Percentiles rank a stretch among this genome's conserved stretches.
These are phyloP conservation scores for Linnemannia schmuckeri DNA, from an alignment of 192 early-diverging fungal species.

Conservation along the genomic window DNA sequence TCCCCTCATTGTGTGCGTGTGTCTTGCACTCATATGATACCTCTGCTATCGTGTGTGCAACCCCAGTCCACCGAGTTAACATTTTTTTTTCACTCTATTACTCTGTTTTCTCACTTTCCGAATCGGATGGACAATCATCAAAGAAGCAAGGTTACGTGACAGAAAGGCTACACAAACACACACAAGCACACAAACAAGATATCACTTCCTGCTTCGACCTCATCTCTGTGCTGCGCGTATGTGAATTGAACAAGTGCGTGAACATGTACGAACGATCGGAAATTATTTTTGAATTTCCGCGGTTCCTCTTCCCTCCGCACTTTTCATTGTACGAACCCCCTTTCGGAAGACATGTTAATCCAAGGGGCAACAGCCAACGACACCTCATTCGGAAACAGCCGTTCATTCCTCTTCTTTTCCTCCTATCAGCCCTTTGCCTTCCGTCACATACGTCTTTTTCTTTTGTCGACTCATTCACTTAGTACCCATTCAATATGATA, in stretches of 20 bases:
- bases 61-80: not conserved
- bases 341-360: slow-evolving; percentile 1
- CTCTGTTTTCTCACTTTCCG: slow-evolving; percentile 9
- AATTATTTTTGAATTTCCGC: slow-evolving; percentile 11
- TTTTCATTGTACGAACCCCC: not conserved
- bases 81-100: not conserved
- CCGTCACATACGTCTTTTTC: not conserved
- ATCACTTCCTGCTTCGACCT: not conserved
- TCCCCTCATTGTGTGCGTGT: not conserved
- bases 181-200: not conserved
- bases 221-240: not conserved
- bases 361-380: not conserved
- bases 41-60: not conserved
- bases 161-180: not conserved
- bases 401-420: not conserved
- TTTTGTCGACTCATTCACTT: not conserved
- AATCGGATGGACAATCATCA: slow-evolving; percentile 19
- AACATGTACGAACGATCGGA: not conserved
- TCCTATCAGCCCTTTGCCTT: not conserved
- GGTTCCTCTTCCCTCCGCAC: slow-evolving; percentile 6
- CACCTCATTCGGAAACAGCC: slow-evolving; percentile 3
- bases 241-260: not conserved
- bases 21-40: not conserved
- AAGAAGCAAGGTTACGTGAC: not conserved
- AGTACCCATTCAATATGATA: too few relatives aligned